Conservation (phyloP, 2,329 filamentous ascomycete genomes). For the Diatrype stigma region DNA sequence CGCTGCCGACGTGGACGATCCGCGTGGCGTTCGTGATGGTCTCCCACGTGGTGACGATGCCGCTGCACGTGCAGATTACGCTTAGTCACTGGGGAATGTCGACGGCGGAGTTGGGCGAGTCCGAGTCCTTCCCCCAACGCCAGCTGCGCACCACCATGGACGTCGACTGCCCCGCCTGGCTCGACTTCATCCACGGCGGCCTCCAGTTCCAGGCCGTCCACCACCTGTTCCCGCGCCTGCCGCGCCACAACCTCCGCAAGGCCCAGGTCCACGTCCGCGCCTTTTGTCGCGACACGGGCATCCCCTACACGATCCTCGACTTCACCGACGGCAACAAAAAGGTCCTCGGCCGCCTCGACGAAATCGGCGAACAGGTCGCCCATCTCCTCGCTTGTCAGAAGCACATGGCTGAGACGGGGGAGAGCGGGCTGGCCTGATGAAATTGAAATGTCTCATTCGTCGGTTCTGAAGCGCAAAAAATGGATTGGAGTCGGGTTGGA, state of each 20-base stretch:
- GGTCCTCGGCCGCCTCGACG: slow-evolving; percentile 42
- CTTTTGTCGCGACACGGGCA: slow-evolving; percentile 61
- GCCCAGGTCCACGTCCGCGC: slow-evolving; percentile 57
- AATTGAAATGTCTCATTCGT: no score
- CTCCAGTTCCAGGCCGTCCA: slow-evolving; percentile 71
- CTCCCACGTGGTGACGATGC: slow-evolving; percentile 62
- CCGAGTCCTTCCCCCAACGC: slow-evolving; percentile 65
- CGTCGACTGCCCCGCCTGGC: slow-evolving; percentile 66
- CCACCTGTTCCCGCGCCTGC: slow-evolving; percentile 65
- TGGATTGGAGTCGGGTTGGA: no score
- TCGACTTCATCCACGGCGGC: slow-evolving; percentile 69
- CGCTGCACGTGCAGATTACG: slow-evolving; percentile 68
- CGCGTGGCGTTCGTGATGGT: slow-evolving; percentile 61
- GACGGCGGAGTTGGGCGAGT: slow-evolving; percentile 58
- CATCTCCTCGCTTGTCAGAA: slow-evolving; percentile 55
- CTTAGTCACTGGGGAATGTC: slow-evolving; percentile 71
- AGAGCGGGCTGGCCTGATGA: slow-evolving; percentile 28
- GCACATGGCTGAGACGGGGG: slow-evolving; percentile 44
- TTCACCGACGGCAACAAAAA: slow-evolving; percentile 61
- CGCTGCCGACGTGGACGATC: slow-evolving; percentile 52
- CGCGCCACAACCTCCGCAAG: slow-evolving; percentile 61
- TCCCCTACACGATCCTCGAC: slow-evolving; percentile 57
- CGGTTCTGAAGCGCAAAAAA: no score
- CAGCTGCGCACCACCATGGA: slow-evolving; percentile 72
- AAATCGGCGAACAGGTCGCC: slow-evolving; percentile 58